Evolutionary conservation across 75 land plant genomes (phyloP).

Genomic region (Pseudotsuga menziesii): DNA sequence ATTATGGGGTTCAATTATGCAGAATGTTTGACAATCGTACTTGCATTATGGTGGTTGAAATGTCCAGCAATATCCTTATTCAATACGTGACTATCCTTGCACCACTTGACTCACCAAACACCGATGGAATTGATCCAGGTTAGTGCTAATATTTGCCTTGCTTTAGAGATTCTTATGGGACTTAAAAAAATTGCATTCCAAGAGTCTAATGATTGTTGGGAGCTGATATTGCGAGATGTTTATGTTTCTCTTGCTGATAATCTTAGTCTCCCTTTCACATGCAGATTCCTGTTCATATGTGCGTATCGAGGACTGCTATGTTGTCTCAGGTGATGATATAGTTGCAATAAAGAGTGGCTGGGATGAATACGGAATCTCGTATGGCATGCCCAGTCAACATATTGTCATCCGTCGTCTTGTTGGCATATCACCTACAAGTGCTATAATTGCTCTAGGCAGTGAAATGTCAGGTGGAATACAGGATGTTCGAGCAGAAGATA

Average conservation of each 20-base stretch:
- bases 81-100: slow-evolving; percentile 26
- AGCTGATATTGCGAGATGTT: background rate
- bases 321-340: slow-evolving; percentile 61
- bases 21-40: background rate
- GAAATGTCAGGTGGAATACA: slow-evolving; percentile 59
- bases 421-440: slow-evolving; percentile 38
- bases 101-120: slow-evolving; percentile 30
- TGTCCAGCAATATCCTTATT: slow-evolving; percentile 29
- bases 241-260: background rate
- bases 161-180: too few relatives aligned
- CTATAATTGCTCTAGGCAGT: slow-evolving; percentile 56
- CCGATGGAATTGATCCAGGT: slow-evolving; percentile 39
- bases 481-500: slow-evolving; percentile 34
- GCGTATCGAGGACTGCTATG: slow-evolving; percentile 56
- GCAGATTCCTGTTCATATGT: slow-evolving; percentile 66
- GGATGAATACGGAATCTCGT: slow-evolving; percentile 63
- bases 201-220: background rate
- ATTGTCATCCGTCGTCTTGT: slow-evolving; percentile 41
- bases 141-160: background rate
- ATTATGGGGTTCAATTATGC: background rate
- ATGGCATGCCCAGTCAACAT: slow-evolving; percentile 50
- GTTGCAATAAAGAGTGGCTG: slow-evolving; percentile 74
- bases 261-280: background rate
- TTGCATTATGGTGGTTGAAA: background rate
- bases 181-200: background rate